These are phyloP conservation scores for Tricholoma furcatifolium DNA, from an alignment of 768 basidiomycete species.

Conservation along the genomic window DNA sequence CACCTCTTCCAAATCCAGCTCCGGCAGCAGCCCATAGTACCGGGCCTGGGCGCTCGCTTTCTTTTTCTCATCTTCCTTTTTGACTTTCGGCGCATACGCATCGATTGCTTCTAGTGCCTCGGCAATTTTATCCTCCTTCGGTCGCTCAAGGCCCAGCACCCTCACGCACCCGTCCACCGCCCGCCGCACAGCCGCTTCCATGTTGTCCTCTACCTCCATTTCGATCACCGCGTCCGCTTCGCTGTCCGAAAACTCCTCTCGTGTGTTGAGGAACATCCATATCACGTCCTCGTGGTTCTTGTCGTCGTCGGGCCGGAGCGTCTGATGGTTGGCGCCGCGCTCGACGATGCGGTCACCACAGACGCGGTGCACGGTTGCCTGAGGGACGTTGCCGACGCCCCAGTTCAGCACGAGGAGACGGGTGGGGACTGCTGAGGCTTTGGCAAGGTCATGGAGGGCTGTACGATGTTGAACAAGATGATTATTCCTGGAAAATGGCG, in stretches of 20 bases:
- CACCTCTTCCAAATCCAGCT: slow-evolving; percentile 57
- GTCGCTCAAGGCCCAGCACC: slow-evolving; percentile 53
- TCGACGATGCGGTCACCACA: slow-evolving; percentile 71
- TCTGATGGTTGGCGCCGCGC: slow-evolving; percentile 87
- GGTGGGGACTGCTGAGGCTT: slow-evolving; percentile 47
- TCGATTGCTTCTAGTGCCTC: slow-evolving; percentile 50
- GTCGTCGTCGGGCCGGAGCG: slow-evolving; percentile 57
- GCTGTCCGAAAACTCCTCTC: slow-evolving; percentile 52
- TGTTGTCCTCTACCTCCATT: slow-evolving; percentile 51
- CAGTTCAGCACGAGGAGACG: slow-evolving; percentile 84
- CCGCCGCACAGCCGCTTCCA: slow-evolving; percentile 53
- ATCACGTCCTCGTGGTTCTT: slow-evolving; percentile 73
- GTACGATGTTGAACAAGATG: slow-evolving; percentile 80
- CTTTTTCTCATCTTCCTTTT: slow-evolving; percentile 31
- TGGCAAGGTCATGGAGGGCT: slow-evolving; percentile 57
- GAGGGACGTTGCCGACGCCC: slow-evolving; percentile 53
- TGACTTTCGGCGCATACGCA: slow-evolving; percentile 37
- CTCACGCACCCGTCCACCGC: slow-evolving; percentile 58
- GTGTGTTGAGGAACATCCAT: slow-evolving; percentile 71
- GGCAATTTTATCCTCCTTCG: slow-evolving; percentile 53
- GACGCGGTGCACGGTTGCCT: slow-evolving; percentile 65
- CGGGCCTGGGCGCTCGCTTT: slow-evolving; percentile 40
- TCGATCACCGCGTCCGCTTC: slow-evolving; percentile 65
- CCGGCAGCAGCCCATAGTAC: slow-evolving; percentile 80
- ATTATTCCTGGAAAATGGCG: slow-evolving; percentile 66